Conservation (phyloP, 257 asterid genomes). For the Solanum megistacrolobum region DNA sequence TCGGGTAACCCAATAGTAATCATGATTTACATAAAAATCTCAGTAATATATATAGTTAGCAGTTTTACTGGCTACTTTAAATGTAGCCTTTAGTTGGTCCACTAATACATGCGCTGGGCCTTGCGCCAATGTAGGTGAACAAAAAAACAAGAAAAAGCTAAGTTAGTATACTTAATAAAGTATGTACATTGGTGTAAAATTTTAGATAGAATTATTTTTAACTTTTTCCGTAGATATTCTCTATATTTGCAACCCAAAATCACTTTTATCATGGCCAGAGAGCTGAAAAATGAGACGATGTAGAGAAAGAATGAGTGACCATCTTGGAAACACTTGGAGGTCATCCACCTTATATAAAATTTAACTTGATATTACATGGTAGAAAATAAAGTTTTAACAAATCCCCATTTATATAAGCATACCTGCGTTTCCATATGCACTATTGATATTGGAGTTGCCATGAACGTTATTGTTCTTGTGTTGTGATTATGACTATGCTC, state of each 20-base stretch:
- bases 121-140: background rate
- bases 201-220: background rate
- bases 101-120: background rate
- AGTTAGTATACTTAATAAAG: background rate
- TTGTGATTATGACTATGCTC: background rate
- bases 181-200: background rate
- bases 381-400: background rate
- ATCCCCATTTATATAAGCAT: background rate
- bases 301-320: background rate
- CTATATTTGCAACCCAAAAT: background rate
- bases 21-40: background rate
- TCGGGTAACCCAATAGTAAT: background rate
- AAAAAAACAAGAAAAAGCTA: background rate
- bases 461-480: background rate
- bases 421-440: background rate
- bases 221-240: background rate
- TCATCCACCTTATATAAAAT: background rate
- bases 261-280: background rate
- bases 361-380: background rate
- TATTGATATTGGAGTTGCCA: background rate
- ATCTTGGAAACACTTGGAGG: background rate
- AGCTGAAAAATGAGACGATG: background rate
- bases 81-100: background rate
- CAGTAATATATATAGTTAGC: background rate
- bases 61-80: background rate